Conservation (phyloP, 495 filamentous ascomycete species). For the Apodospora peruviana region DNA sequence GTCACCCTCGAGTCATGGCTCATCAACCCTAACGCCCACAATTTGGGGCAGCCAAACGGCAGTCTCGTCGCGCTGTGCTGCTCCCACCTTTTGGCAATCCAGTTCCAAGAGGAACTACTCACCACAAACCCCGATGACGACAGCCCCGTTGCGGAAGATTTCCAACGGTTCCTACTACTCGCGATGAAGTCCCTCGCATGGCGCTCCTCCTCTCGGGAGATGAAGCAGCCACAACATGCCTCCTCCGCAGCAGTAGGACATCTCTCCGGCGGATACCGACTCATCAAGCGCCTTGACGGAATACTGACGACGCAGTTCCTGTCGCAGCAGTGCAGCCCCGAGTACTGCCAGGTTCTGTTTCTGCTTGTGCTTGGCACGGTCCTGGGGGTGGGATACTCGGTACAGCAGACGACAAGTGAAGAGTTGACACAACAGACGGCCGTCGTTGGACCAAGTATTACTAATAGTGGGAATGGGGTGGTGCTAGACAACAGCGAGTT, state of each 20-base stretch:
- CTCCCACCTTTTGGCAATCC: constrained; percentile 20
- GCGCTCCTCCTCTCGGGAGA: constrained; percentile 3
- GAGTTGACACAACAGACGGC: too few species aligned
- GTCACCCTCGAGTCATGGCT: constrained; percentile 21
- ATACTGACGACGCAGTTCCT: constrained; percentile 25
- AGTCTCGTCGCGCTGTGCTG: constrained; percentile 27
- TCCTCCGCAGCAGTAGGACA: constrained; percentile 14
- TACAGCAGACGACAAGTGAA: background rate
- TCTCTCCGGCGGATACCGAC: constrained; percentile 19
- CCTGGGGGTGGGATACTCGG: constrained; percentile 19
- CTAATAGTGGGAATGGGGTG: constrained; percentile 1
- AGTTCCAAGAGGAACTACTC: constrained; percentile 17
- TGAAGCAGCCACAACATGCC: constrained; percentile 5
- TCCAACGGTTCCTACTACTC: constrained; percentile 23
- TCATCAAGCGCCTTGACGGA: constrained; percentile 23
- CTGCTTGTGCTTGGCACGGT: constrained; percentile 25
- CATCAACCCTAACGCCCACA: constrained; percentile 15
- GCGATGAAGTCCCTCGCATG: constrained; percentile 21
- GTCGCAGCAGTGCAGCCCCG: constrained; percentile 4
- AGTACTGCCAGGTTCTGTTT: constrained; percentile 23
- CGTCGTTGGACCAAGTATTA: too few species aligned
- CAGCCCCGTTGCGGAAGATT: constrained; percentile 19
- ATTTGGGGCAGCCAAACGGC: constrained; percentile 22
- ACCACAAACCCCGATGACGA: too few species aligned
- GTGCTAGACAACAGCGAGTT: constrained; percentile 5